These are phyloP conservation scores for Effrenium voratum DNA, from an alignment of 73 alveolate genomes.

Conservation along the genomic window DNA sequence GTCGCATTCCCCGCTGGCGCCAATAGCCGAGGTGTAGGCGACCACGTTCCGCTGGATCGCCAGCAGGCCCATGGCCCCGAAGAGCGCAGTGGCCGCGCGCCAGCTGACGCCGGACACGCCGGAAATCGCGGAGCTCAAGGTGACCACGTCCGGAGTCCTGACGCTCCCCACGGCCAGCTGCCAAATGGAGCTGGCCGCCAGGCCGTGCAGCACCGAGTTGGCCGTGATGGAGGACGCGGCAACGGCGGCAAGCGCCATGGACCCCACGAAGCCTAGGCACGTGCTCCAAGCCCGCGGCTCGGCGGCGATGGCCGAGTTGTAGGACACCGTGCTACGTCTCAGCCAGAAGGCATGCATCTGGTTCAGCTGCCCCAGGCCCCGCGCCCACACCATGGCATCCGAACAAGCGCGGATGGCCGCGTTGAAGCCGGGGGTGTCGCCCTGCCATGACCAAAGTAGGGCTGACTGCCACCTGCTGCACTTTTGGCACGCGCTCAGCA, in stretches of 20 bases:
- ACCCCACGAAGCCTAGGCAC: background rate
- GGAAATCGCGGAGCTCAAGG: conserved; percentile 8
- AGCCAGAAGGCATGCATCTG: background rate
- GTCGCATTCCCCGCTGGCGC: background rate
- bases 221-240: background rate
- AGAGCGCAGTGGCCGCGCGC: no score
- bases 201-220: background rate
- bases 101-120: no score
- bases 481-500: conserved; percentile 24
- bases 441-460: background rate
- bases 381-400: background rate
- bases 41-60: background rate
- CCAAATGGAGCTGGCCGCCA: background rate
- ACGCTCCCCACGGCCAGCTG: background rate
- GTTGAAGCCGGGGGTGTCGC: conserved; percentile 20
- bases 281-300: background rate
- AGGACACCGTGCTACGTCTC: conserved; percentile 25
- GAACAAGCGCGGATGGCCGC: background rate
- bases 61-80: no score
- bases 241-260: background rate
- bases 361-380: background rate
- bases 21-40: conserved; percentile 21
- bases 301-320: conserved; percentile 2
- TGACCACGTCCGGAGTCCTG: background rate
- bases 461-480: background rate